phyloP scores from a whole-genome alignment of 768 basidiomycete genomes.

The Steccherinum ochraceum region DNA sequence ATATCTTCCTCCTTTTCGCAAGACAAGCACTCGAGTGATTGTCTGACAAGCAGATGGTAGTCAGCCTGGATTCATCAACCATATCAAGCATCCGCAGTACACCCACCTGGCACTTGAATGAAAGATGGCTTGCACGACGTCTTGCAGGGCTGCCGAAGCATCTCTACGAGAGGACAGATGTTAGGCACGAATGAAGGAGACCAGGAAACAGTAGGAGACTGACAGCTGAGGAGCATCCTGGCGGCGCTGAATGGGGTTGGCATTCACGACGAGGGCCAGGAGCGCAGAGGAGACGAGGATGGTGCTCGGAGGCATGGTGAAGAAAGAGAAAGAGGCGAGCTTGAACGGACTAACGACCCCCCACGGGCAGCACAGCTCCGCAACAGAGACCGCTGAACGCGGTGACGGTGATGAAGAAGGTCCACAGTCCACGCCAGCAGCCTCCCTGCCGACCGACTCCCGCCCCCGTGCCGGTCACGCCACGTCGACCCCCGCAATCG shows the following conservation, averaged over 20 bases:
- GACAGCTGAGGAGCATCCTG: slow-evolving; percentile 23
- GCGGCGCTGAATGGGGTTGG: slow-evolving; percentile 30
- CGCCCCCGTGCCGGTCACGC: slow-evolving; percentile 50
- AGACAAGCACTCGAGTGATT: slow-evolving; percentile 10
- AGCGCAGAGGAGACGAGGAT: slow-evolving; percentile 33
- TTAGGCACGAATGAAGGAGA: neutral
- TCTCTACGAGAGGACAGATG: slow-evolving; percentile 10
- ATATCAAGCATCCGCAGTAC: neutral
- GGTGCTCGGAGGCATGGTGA: slow-evolving; percentile 30
- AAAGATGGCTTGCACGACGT: slow-evolving; percentile 30
- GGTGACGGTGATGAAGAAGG: slow-evolving; percentile 50
- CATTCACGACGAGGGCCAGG: slow-evolving; percentile 38
- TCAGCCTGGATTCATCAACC: neutral
- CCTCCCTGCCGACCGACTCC: too few species aligned
- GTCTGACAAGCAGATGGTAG: slow-evolving; percentile 11
- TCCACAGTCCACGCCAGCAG: too few species aligned
- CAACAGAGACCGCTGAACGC: slow-evolving; percentile 52
- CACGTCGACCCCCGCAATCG: slow-evolving; percentile 41
- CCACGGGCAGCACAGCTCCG: slow-evolving; percentile 48
- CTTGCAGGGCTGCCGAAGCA: slow-evolving; percentile 22
- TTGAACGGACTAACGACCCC: slow-evolving; percentile 29
- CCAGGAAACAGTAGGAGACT: slow-evolving; percentile 12
- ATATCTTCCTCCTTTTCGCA: slow-evolving; percentile 23
- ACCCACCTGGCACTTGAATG: slow-evolving; percentile 30
- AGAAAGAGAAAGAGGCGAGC: slow-evolving; percentile 1